Conservation (phyloP, 2,329 filamentous ascomycete genomes). For the Cadophora gregata region DNA sequence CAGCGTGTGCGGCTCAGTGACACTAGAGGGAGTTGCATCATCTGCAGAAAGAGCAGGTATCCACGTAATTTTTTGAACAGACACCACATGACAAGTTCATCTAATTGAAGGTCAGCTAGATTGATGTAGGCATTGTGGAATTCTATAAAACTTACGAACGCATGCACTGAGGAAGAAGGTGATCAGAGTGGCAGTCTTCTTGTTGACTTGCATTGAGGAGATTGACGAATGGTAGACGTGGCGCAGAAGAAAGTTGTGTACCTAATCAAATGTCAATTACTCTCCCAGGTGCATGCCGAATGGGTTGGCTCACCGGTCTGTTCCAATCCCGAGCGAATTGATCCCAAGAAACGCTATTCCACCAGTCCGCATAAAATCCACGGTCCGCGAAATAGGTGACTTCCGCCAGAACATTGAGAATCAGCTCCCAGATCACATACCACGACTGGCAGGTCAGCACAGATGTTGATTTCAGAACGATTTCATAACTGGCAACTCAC, state of each 20-base stretch:
- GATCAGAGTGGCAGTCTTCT: conserved; percentile 67
- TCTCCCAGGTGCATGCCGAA: neutral
- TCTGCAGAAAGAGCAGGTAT: conserved; percentile 75
- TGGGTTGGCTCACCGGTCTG: conserved; percentile 52
- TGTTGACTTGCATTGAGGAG: conserved; percentile 72
- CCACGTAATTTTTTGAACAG: conserved; percentile 79
- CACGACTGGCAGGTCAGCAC: conserved; percentile 53
- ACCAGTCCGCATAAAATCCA: conserved; percentile 70
- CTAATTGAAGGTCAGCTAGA: conserved; percentile 1
- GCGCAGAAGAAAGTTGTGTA: conserved; percentile 69
- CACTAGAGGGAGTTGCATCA: conserved; percentile 76
- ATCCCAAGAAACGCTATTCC: conserved; percentile 62
- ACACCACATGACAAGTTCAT: conserved; percentile 82
- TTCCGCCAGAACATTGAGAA: conserved; percentile 78
- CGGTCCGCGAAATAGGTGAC: conserved; percentile 79
- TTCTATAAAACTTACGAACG: conserved; percentile 24
- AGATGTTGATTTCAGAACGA: too few species aligned
- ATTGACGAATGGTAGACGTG: conserved; percentile 83
- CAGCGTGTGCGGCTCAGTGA: conserved; percentile 69
- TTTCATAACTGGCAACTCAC: conserved; percentile 23
- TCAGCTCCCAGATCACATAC: conserved; percentile 82
- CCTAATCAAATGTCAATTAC: neutral
- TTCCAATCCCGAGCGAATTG: conserved; percentile 85
- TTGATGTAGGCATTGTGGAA: neutral
- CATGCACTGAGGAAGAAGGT: conserved; percentile 45